Conservation (phyloP, 2,329 filamentous ascomycete genomes). For the Thermothelomyces thermophilus region DNA sequence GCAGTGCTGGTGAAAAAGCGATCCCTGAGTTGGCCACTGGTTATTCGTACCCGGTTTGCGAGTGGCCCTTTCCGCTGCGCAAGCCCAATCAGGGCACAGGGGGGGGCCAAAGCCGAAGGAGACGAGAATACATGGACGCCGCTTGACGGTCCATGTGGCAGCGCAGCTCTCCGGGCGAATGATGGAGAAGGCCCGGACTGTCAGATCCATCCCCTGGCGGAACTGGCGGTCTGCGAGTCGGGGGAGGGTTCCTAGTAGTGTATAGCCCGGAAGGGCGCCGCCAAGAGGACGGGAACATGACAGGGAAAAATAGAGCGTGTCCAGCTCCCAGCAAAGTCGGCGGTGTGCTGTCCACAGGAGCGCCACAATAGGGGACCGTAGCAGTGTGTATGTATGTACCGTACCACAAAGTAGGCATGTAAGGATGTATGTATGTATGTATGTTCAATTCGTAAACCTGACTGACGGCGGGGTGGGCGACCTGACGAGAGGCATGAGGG, state of each 20-base stretch:
- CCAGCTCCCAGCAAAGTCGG: not conserved
- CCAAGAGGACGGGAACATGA: constrained; percentile 4
- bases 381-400: not conserved
- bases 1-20: not conserved
- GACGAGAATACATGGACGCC: not conserved
- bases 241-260: not conserved
- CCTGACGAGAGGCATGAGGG: no score
- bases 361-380: no score
- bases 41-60: not conserved
- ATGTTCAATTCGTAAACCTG: no score
- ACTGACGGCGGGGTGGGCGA: no score
- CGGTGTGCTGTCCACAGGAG: constrained; percentile 14
- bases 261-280: not conserved
- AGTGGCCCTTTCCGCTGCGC: constrained; percentile 10
- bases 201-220: not conserved
- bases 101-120: not conserved
- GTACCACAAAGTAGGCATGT: not conserved
- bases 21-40: constrained; percentile 12
- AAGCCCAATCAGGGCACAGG: constrained; percentile 13
- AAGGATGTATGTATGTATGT: no score
- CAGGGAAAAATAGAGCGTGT: constrained; percentile 2
- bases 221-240: constrained; percentile 12
- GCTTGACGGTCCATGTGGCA: constrained; percentile 7
- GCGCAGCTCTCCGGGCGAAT: not conserved
- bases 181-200: not conserved